Evolutionary conservation across 768 basidiomycete genomes (phyloP), one percentile per base, ranked within the genome.

Genomic region (Naganishia vaughanmartiniae): DNA sequence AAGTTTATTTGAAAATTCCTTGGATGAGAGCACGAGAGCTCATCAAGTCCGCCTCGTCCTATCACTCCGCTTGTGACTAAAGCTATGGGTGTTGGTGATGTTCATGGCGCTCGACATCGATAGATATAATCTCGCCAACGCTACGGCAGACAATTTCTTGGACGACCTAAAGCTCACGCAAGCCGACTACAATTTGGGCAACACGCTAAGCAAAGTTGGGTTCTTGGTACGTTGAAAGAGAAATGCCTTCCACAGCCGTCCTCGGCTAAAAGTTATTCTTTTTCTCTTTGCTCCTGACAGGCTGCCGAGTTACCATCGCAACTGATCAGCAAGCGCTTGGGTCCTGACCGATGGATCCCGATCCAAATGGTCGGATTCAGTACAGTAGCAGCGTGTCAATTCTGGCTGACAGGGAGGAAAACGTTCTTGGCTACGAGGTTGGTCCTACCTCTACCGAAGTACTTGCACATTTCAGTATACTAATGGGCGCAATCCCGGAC

Each of bases 131-230:
- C 83, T 89, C 36, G 84, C 85, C 0, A 87, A 87, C 76, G 89
- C 89, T 36, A 88, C 89, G 71, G 85, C 87, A 1, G 88, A 89
- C 78, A 89, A 88, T 77, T 86, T 90, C 73, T 80, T 89, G n/a
- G 70, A 81, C 1, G 88, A 89, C 74, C 83, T 89, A 10, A 76
- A 82, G 2, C 81, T 90, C 71, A 88, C 85, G 24, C 76, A 78
- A 53, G 76, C 73, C n/a, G 80, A 80, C 42, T 82, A 80, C 70
- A 81, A 81, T 58, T 66, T 80, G 10, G 81, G 88, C 19, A 88
- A 88, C 77, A 86, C 85, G 0, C 78, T 89, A 0, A 87, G 86
- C 78, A 82, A 84, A 26, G 77, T 86, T 12, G 73, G 71, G 1
- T 79, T 76, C 55, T 53, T 75, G 51, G 70, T 71, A 21, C n/a